Conservation (phyloP, 305 asterid genomes). For the Rubia tinctorum region DNA sequence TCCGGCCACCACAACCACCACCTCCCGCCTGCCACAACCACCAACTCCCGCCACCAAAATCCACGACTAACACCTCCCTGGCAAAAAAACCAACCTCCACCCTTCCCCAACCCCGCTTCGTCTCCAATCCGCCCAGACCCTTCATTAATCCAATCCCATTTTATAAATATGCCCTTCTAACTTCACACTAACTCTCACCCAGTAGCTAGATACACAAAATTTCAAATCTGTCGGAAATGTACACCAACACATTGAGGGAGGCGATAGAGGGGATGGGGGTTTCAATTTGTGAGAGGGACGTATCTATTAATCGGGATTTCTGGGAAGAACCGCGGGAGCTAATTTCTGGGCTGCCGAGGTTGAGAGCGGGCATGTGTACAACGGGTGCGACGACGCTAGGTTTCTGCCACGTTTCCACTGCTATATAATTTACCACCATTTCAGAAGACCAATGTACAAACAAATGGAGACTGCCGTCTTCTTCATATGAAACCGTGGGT, state of each 20-base stretch:
- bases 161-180: background rate
- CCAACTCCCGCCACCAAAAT: too few species aligned
- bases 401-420: constrained; percentile 79
- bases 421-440: background rate
- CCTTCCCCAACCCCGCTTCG: too few species aligned
- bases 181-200: background rate
- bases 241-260: constrained; percentile 62
- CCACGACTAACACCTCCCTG: too few species aligned
- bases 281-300: constrained; percentile 63
- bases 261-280: constrained; percentile 53
- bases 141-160: background rate
- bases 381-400: constrained; percentile 80
- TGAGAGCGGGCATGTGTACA: constrained; percentile 53
- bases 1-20: too few species aligned
- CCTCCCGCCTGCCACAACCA: too few species aligned
- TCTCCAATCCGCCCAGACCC: background rate
- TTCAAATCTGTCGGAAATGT: constrained; percentile 20
- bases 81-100: too few species aligned
- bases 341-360: constrained; percentile 51
- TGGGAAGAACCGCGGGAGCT: constrained; percentile 59
- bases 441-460: too few species aligned
- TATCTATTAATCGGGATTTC: constrained; percentile 77
- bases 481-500: too few species aligned
- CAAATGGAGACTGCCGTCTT: too few species aligned
- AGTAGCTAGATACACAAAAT: background rate